Evolutionary conservation across 2,329 filamentous ascomycete genomes (phyloP).

Genomic region (Colletotrichum coccodes): DNA sequence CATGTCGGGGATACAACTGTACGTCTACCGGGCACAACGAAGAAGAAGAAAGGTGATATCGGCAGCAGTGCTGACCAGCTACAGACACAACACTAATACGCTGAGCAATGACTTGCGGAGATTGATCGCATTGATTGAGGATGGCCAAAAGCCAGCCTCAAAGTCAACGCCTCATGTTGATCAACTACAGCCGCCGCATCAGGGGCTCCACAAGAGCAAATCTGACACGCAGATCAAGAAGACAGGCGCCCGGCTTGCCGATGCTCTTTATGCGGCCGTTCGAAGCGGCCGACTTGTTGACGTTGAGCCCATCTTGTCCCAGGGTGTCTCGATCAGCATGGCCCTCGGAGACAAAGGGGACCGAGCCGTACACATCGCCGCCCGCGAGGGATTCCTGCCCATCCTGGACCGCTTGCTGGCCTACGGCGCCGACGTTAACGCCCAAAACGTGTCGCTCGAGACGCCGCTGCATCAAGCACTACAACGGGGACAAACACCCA

Average conservation of each 20-base stretch:
- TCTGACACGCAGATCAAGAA: constrained; percentile 16
- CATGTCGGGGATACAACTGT: background rate
- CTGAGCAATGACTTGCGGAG: background rate
- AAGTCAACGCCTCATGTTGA: background rate
- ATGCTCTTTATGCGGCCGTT: background rate
- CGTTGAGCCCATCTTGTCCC: background rate
- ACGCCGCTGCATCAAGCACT: constrained; percentile 12
- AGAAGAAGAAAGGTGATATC: background rate
- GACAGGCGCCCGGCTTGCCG: background rate
- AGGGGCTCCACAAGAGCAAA: constrained; percentile 1
- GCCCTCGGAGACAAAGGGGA: background rate
- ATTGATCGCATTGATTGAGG: background rate
- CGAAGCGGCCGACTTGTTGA: background rate
- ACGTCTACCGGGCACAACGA: background rate
- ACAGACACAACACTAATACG: background rate
- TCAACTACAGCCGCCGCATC: background rate
- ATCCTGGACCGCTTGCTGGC: constrained; percentile 11
- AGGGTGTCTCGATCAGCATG: background rate
- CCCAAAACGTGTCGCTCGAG: background rate
- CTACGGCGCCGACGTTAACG: constrained; percentile 8
- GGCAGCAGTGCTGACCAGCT: background rate
- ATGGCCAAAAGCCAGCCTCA: background rate
- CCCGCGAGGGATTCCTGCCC: background rate
- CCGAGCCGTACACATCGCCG: constrained; percentile 3
- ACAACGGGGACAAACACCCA: background rate